phyloP scores from a whole-genome alignment of 2,329 filamentous ascomycete genomes.

The Phialocephala subalpina region DNA sequence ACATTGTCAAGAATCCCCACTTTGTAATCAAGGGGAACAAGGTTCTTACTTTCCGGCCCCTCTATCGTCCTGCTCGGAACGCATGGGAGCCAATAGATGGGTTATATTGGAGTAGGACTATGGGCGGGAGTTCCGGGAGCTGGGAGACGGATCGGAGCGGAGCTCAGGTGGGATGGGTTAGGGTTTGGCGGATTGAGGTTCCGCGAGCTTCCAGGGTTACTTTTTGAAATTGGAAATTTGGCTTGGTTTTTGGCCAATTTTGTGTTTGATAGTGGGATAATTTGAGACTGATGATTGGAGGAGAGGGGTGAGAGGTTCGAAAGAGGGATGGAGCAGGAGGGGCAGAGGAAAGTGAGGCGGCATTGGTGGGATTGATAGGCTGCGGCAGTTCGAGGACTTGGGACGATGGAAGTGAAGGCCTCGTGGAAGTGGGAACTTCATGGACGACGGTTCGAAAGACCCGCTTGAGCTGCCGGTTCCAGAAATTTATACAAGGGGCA shows the following conservation, averaged over 20 bases:
- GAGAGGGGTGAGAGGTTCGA: not conserved
- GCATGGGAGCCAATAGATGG: not conserved
- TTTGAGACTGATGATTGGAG: not conserved
- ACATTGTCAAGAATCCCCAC: not conserved
- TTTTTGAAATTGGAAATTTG: constrained; percentile 8
- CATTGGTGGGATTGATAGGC: constrained; percentile 17
- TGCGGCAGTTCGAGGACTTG: constrained; percentile 20
- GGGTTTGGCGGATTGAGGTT: not conserved
- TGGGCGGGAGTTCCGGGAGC: constrained; percentile 12
- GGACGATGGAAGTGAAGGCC: constrained; percentile 2
- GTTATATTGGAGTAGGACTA: not conserved
- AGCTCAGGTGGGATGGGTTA: not conserved
- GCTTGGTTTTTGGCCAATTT: not conserved
- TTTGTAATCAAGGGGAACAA: not conserved
- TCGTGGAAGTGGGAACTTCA: constrained; percentile 3
- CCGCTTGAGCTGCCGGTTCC: not conserved
- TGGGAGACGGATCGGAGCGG: constrained; percentile 12
- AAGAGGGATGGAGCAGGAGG: constrained; percentile 2
- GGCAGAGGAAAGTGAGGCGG: constrained; percentile 10
- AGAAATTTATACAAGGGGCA: not conserved
- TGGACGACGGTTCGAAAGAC: not conserved
- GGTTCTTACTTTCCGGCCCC: not conserved
- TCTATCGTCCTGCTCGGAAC: not conserved
- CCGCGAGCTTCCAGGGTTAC: not conserved
- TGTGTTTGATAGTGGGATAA: not conserved